Evolutionary conservation across 306 rosid species (phyloP), one percentile per base, ranked within the genome.

Genomic region (Benincasa hispida): DNA sequence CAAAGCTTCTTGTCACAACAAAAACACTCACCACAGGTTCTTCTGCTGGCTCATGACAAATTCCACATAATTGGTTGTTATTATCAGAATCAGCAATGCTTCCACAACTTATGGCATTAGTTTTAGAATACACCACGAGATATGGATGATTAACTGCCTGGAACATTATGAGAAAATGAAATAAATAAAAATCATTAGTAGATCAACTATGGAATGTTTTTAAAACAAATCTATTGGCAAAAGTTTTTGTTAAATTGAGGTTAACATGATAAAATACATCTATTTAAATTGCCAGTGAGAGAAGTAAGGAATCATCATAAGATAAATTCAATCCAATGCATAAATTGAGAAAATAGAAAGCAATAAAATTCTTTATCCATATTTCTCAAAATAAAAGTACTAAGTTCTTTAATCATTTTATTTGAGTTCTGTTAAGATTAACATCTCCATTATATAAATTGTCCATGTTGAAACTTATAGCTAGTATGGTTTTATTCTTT

Each of bases 121-220:
- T 78, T 84, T 82, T 88, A 87, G 98, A 93, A 80, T 85, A 91
- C 63, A 88, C 91, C 45, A 90, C 97, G 59, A 93, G 96, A 76
- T 92, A 90, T 32, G 96, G 98, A 84, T 92, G 98, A 80, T 92
- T 93, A 82, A 88, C 97, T 1, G 97, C 91, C 97, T 88, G 88
- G 51, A 76, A 25, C 28, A 39, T 11, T 22, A 56, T 45, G 19
- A 34, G 24, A 35, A 27, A 54, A 14, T 37, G 53, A 48, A 53
- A 19, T 37, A 39, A 69, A 25, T 12, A 28, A 15, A n/a, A 78
- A 19, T 19, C 51, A 69, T 37, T 24, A 70, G 65, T 30, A 27
- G 48, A 45, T 24, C 10, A 24, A 10, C 60, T 28, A 3, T 25
- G 5, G 30, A 9, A 24, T 17, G 53, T 27, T 62, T 28, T 67